Evolutionary conservation across 116 monocot species (phyloP).

Genomic region (Cymodocea nodosa): DNA sequence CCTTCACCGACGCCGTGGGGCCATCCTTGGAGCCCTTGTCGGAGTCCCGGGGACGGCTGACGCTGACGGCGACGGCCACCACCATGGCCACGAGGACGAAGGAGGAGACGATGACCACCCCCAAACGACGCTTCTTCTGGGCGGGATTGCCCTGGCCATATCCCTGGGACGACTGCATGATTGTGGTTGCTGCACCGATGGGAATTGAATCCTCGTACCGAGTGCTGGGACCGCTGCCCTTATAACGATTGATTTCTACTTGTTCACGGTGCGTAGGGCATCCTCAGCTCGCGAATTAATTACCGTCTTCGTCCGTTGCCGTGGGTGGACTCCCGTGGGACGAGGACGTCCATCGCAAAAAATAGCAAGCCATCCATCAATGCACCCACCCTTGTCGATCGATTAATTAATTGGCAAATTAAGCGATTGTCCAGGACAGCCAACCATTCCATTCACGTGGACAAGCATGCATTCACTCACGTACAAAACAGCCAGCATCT

Average conservation of each 20-base stretch:
- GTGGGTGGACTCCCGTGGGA: not conserved
- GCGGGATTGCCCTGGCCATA: constrained; percentile 5
- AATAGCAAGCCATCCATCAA: no score
- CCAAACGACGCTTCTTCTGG: constrained; percentile 20
- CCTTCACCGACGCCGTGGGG: constrained; percentile 22
- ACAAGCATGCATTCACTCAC: no score
- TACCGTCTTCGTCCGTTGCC: no score
- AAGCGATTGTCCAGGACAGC: no score
- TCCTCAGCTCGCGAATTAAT: no score
- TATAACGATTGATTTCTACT: no score
- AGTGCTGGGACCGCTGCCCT: not conserved
- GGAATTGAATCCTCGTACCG: not conserved
- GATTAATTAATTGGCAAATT: no score
- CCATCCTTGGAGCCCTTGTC: not conserved
- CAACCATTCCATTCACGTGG: no score
- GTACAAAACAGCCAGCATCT: no score
- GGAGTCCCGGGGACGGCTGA: not conserved
- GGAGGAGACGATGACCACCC: constrained; percentile 16
- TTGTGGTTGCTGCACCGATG: not conserved
- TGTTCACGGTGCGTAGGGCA: no score
- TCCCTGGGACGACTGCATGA: constrained; percentile 1
- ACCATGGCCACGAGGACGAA: constrained; percentile 35
- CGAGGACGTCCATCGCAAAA: not conserved
- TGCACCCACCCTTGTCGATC: no score
- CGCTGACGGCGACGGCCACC: constrained; percentile 21